Conservation (phyloP, 2,329 filamentous ascomycete genomes). For the Penicillium aurantiogriseum region DNA sequence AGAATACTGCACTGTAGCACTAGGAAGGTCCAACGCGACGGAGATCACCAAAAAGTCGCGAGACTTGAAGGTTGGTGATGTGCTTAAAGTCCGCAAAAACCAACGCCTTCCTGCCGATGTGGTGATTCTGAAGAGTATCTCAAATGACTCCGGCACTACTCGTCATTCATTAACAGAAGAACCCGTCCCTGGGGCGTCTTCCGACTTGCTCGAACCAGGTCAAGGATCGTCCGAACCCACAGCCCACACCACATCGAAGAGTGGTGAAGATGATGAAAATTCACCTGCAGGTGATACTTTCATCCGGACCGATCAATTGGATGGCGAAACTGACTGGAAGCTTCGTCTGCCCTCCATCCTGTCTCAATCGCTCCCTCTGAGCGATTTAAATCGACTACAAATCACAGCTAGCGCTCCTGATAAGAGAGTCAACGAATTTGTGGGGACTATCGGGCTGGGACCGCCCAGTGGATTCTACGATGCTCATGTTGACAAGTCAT, state of each 20-base stretch:
- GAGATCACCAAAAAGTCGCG: slow-evolving; percentile 79
- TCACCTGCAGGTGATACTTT: slow-evolving; percentile 75
- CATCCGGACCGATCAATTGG: slow-evolving; percentile 93
- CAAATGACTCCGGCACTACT: slow-evolving; percentile 50
- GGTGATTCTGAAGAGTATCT: slow-evolving; percentile 80
- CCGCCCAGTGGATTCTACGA: slow-evolving; percentile 53
- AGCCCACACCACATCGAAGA: slow-evolving; percentile 12
- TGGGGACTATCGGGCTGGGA: slow-evolving; percentile 79
- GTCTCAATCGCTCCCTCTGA: slow-evolving; percentile 72
- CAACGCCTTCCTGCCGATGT: slow-evolving; percentile 94
- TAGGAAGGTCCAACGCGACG: slow-evolving; percentile 57
- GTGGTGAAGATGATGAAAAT: slow-evolving; percentile 28
- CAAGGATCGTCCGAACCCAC: slow-evolving; percentile 20
- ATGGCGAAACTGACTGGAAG: slow-evolving; percentile 99
- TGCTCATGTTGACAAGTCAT: slow-evolving; percentile 40
- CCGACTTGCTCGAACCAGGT: slow-evolving; percentile 27
- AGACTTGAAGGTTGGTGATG: slow-evolving; percentile 89
- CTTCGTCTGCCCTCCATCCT: slow-evolving; percentile 81
- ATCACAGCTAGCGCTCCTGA: slow-evolving; percentile 88
- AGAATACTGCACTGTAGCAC: slow-evolving; percentile 73
- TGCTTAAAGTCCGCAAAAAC: slow-evolving; percentile 88
- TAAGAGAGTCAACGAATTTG: slow-evolving; percentile 90
- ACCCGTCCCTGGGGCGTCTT: slow-evolving; percentile 14
- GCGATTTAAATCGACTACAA: slow-evolving; percentile 64
- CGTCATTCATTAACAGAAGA: slow-evolving; percentile 22